Percentiles rank a stretch among this genome's conserved stretches.
Evolutionary conservation across 768 basidiomycete species (phyloP).

Genomic region (Trametes gibbosa): DNA sequence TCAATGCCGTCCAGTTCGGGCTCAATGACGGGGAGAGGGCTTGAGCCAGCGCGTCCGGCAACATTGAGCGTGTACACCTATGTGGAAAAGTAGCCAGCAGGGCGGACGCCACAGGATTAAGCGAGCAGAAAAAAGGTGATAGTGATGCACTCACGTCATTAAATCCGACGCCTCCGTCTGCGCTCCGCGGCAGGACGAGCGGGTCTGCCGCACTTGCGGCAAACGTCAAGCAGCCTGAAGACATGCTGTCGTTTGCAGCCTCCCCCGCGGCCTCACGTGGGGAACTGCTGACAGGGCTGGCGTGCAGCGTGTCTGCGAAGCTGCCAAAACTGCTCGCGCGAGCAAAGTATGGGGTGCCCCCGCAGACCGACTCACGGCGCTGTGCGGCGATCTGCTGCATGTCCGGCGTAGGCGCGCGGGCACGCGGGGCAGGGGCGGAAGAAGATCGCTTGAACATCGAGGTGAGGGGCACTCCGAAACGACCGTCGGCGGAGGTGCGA

Average conservation of each 20-base stretch:
- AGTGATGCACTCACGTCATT: conserved; percentile 17
- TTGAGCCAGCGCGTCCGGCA: conserved; percentile 5
- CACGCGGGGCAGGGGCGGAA: conserved; percentile 48
- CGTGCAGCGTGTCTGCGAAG: neutral
- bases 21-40: conserved; percentile 17
- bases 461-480: conserved; percentile 52
- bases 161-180: neutral
- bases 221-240: conserved; percentile 4
- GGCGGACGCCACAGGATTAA: conserved; percentile 9
- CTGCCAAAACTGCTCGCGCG: conserved; percentile 11
- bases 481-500: conserved; percentile 19
- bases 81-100: neutral
- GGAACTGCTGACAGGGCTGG: neutral
- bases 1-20: conserved; percentile 13
- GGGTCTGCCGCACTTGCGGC: neutral
- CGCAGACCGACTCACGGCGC: conserved; percentile 18
- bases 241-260: neutral
- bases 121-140: conserved; percentile 6
- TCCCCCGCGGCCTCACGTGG: conserved; percentile 1
- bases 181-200: conserved; percentile 7
- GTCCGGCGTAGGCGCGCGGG: conserved; percentile 10
- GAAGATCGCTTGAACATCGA: conserved; percentile 66
- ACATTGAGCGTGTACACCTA: conserved; percentile 5
- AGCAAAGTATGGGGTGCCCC: conserved; percentile 4
- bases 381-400: conserved; percentile 5